Base-by-base conservation (phyloP, 371 early-diverging fungal genomes). In the Mucor lusitanicus region DNA sequence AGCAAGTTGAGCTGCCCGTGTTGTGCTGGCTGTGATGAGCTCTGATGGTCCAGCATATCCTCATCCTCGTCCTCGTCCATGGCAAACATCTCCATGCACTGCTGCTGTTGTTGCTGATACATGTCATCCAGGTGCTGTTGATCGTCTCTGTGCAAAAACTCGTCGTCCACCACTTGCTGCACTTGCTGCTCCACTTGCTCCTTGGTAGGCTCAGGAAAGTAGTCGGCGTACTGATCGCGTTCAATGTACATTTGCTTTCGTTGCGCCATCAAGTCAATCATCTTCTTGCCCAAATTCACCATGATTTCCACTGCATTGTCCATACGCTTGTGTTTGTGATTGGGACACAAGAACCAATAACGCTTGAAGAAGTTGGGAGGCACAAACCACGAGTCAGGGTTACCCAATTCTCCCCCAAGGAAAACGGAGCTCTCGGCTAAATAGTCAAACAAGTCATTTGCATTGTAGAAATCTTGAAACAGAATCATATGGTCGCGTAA, bases 341-440 rank as follows among this genome's bases (percentile, higher is more conserved):
- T 78, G 59, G 81, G 78, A 48, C 73, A 74, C 30, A 80, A 63
- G 69, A 73, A 80, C 81, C 81, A 80, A 44, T 76, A 80, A 35
- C 64, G 71, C 21, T 72, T 60, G 11, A 76, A 62, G 40, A 80
- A 80, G 8, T 53, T 57, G 5, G 81, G 81, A 42, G 78, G 76
- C 11, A 76, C 76, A 63, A 76, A 72, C 81, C 81, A 80, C 19
- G 75, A 56, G 39, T 80, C 76, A 17, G 71, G 71, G 48, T 80
- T 78, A 15, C 76, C 81, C 15, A 78, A 58, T 35, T 75, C 72
- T 0, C 81, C 81, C 5, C 81, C 81, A 33, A 80, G 54, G 42
- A 80, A 80, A 48, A 72, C 71, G 6, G 78, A 60, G 25, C 65
- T 64, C 32, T 70, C 64, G 4, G 68, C 35, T 13, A 81, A 50